Evolutionary conservation across 2,329 filamentous ascomycete species (phyloP), one percentile per base, ranked within the genome.

Genomic region (Xylariaceae sp.): DNA sequence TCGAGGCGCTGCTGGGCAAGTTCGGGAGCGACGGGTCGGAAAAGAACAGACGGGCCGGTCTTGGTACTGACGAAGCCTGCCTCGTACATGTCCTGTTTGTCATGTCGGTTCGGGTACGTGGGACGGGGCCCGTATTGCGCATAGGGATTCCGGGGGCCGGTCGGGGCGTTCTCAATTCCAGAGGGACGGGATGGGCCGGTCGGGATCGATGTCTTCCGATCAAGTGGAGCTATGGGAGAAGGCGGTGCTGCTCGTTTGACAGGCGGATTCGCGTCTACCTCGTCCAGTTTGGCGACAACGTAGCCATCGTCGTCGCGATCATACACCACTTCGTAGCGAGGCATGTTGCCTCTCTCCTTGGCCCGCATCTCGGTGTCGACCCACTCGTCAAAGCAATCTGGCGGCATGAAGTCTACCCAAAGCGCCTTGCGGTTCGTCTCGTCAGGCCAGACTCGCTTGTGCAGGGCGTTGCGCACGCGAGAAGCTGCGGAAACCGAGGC

Each of bases 321-420:
- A 55, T 94, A 94, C 5, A 72, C 62, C 5, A 94, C 77, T 61
- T 90, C 85, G 79, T 83, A 94, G 16, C 81, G 67, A 61, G 37
- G 66, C 60, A 32, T 72, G 60, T 35, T 67, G 50, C 47, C 68
- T 60, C 51, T 80, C 67, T 60, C 31, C 27, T 17, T 46, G 8
- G 40, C 37, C 29, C 43, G 39, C 18, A 38, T 39, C 35, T 94
- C 87, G 28, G 65, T 72, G 6, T 77, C 72, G 42, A 94, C 82
- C 88, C 88, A 97, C 16, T 74, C 73, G 11, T 67, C 60, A 3
- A 94, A 73, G 47, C 79, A 77, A 17, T 87, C 79, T 13, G 83
- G 75, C 0, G 90, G 90, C 14, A 97, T 73, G 59, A 92, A 97
- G 59, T 98, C 92, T 3, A 87, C 86, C 76, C 83, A 94, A 1